A percentile compares a stretch with the other conserved stretches of the same genome.
These are phyloP conservation scores for Pythium pyrilobum DNA, from an alignment of 352 stramenopile genomes.

Conservation along the genomic window DNA sequence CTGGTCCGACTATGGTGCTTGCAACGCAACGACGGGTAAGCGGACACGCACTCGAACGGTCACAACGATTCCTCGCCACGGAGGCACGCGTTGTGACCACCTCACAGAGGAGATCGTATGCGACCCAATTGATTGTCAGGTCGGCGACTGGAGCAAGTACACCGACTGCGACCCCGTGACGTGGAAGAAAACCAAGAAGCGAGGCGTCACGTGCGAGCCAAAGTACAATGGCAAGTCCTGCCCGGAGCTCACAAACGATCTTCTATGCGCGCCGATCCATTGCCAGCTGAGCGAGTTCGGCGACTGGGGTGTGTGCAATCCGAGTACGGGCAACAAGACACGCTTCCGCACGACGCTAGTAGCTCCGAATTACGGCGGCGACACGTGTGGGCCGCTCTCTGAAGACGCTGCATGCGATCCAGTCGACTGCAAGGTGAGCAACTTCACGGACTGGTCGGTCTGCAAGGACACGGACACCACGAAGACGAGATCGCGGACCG, in stretches of 20 bases:
- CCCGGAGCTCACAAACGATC: constrained; percentile 35
- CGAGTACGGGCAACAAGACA: constrained; percentile 8
- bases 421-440: constrained; percentile 14
- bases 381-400: background rate
- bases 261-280: constrained; percentile 44
- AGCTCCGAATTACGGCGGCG: constrained; percentile 7
- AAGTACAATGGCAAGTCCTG: constrained; percentile 39
- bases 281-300: constrained; percentile 28
- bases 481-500: constrained; percentile 19
- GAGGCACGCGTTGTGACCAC: constrained; percentile 25
- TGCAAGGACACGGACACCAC: constrained; percentile 25
- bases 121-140: constrained; percentile 26
- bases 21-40: constrained; percentile 30
- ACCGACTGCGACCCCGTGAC: constrained; percentile 34
- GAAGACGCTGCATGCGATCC: constrained; percentile 13
- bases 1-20: constrained; percentile 42
- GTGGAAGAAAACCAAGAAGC: constrained; percentile 46
- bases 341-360: constrained; percentile 5
- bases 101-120: constrained; percentile 34
- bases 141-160: constrained; percentile 49
- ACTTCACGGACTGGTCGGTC: constrained; percentile 1
- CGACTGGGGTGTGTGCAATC: constrained; percentile 22
- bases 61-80: constrained; percentile 18
- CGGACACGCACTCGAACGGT: constrained; percentile 34
- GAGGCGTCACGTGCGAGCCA: constrained; percentile 22